These are phyloP conservation scores for Trichomonascaceae sp. DNA, from an alignment of 1,139 yeast genomes.

Conservation along the genomic window DNA sequence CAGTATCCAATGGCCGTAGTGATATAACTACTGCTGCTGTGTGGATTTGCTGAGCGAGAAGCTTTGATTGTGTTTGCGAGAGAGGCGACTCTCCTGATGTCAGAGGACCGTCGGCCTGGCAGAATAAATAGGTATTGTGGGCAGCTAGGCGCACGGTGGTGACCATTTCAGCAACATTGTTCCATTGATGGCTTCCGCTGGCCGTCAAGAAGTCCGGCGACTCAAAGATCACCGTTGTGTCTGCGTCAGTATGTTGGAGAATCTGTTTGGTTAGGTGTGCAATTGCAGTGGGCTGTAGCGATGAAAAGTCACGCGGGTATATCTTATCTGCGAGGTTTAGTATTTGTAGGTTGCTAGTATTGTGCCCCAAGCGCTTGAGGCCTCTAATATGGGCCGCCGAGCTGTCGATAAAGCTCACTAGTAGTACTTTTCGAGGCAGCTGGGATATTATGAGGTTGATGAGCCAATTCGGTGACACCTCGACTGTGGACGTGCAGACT, in stretches of 20 bases:
- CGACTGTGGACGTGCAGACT: constrained; percentile 35
- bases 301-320: constrained; percentile 8
- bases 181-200: constrained; percentile 5
- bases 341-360: constrained; percentile 4
- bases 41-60: constrained; percentile 37
- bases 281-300: neutral
- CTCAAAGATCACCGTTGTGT: constrained; percentile 11
- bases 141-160: constrained; percentile 2
- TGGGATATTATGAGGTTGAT: too few relatives aligned
- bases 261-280: neutral
- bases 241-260: neutral
- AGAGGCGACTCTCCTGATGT: constrained; percentile 24
- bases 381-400: constrained; percentile 19
- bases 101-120: constrained; percentile 29
- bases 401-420: constrained; percentile 11
- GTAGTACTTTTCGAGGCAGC: constrained; percentile 5
- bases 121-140: constrained; percentile 15
- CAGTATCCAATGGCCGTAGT: constrained; percentile 58
- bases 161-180: constrained; percentile 3
- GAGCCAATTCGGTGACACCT: constrained; percentile 61
- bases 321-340: constrained; percentile 23
- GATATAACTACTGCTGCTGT: constrained; percentile 38
- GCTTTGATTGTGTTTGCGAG: constrained; percentile 31
- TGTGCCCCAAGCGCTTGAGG: constrained; percentile 8
- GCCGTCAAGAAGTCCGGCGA: constrained; percentile 30